Evolutionary conservation across 2,329 filamentous ascomycete species (phyloP).

Genomic region (Gyromitra esculenta): DNA sequence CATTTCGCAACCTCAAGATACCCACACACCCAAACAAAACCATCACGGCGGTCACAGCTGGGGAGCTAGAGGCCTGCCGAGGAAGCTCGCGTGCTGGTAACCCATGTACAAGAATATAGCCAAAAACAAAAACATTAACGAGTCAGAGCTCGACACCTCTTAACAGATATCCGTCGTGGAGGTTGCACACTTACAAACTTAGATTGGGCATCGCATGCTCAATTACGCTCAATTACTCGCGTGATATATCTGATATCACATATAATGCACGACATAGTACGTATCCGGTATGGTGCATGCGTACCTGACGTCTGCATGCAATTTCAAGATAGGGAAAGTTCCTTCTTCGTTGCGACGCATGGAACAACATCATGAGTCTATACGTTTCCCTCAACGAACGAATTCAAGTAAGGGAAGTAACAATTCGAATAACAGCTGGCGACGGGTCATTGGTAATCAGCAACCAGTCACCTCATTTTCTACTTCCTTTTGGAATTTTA

Average conservation of each 20-base stretch:
- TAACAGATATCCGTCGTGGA: conserved; percentile 14
- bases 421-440: conserved; percentile 43
- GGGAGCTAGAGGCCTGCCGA: conserved; percentile 1
- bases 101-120: conserved; percentile 19
- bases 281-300: conserved; percentile 24
- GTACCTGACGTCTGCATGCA: conserved; percentile 49
- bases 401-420: background rate
- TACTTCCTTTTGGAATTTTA: conserved; percentile 17
- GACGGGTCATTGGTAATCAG: conserved; percentile 40
- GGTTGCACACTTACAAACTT: conserved; percentile 41
- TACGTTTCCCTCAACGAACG: conserved; percentile 25
- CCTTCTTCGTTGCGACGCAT: conserved; percentile 33
- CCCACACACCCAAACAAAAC: conserved; percentile 25
- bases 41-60: conserved; percentile 18
- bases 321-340: conserved; percentile 49
- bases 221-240: conserved; percentile 26
- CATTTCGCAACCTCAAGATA: conserved; percentile 33
- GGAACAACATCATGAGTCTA: conserved; percentile 22
- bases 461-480: conserved; percentile 21
- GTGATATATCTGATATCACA: conserved; percentile 43
- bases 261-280: conserved; percentile 45
- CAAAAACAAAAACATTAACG: conserved; percentile 27
- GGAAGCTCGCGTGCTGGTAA: conserved; percentile 11
- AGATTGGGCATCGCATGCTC: conserved; percentile 44
- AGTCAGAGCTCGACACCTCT: conserved; percentile 41